Percentiles rank a stretch among this genome's conserved stretches.
phyloP scores from a whole-genome alignment of 208 protist genomes.

The Crithidia brevicula region DNA sequence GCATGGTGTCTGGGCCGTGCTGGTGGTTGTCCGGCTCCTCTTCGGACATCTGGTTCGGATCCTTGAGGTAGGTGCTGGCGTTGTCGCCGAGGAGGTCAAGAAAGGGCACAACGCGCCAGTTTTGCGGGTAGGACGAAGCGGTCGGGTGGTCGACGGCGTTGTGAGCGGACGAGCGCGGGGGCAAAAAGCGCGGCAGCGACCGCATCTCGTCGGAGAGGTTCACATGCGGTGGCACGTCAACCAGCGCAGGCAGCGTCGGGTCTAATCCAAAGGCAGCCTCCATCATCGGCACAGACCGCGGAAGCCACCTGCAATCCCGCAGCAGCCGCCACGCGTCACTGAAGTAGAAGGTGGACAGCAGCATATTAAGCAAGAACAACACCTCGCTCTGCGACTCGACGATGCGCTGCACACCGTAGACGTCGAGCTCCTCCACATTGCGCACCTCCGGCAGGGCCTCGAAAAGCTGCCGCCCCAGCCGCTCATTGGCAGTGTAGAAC shows the following conservation, averaged over 20 bases:
- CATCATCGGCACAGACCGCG: constrained; percentile 57
- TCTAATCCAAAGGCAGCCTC: constrained; percentile 64
- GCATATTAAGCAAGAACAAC: constrained; percentile 78
- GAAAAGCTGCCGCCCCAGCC: constrained; percentile 20
- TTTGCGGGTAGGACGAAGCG: constrained; percentile 10
- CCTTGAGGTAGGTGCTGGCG: constrained; percentile 39
- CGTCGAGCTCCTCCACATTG: constrained; percentile 10
- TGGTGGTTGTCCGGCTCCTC: constrained; percentile 69
- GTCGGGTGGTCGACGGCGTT: neutral
- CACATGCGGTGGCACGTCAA: constrained; percentile 40
- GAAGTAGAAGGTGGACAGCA: constrained; percentile 83
- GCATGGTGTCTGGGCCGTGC: constrained; percentile 77
- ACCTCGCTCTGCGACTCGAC: constrained; percentile 84
- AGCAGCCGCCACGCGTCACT: constrained; percentile 67
- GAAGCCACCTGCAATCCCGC: constrained; percentile 55
- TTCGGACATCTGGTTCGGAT: constrained; percentile 26
- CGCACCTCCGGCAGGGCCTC: constrained; percentile 19
- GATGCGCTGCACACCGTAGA: constrained; percentile 42
- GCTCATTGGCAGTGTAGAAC: constrained; percentile 15
- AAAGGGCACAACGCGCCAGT: constrained; percentile 31
- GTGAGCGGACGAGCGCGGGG: neutral
- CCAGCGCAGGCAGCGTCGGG: constrained; percentile 23
- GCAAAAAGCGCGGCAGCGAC: constrained; percentile 41
- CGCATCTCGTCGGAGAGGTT: constrained; percentile 35
- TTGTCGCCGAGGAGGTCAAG: constrained; percentile 41